Conservation (phyloP, 2,329 filamentous ascomycete species). For the Aspergillus brasiliensis region DNA sequence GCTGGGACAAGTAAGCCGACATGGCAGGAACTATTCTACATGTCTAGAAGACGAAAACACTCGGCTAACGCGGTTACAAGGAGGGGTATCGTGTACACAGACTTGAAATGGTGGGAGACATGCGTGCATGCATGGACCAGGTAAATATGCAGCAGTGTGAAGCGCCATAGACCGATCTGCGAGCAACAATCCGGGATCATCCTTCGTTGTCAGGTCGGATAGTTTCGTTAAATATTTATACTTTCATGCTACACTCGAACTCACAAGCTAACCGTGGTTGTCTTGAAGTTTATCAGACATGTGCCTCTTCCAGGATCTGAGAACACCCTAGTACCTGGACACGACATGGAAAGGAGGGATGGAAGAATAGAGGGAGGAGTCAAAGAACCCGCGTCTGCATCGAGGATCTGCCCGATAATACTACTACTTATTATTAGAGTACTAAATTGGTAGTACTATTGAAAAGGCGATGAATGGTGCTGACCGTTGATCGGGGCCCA, state of each 20-base stretch:
- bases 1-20: too few relatives aligned
- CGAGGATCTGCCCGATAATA: neutral
- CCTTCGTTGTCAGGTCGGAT: neutral
- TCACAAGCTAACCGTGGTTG: neutral
- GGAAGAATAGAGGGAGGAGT: too few relatives aligned
- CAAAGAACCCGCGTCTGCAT: too few relatives aligned
- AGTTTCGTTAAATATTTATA: neutral
- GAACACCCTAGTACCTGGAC: neutral
- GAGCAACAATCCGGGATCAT: neutral
- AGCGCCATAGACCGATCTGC: neutral
- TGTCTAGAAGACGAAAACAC: neutral
- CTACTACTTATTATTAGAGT: rapidly evolving
- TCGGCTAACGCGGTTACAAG: neutral
- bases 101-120: neutral
- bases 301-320: neutral
- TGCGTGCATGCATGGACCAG: neutral
- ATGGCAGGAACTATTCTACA: too few relatives aligned
- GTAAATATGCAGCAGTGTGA: neutral
- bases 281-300: neutral
- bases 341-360: too few relatives aligned
- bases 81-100: neutral
- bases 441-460: too few relatives aligned
- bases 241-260: neutral
- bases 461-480: neutral
- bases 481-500: constrained; percentile 5